These are phyloP conservation scores for Sphaerostilbella broomeana DNA, from an alignment of 2,329 filamentous ascomycete genomes.

Conservation along the genomic window DNA sequence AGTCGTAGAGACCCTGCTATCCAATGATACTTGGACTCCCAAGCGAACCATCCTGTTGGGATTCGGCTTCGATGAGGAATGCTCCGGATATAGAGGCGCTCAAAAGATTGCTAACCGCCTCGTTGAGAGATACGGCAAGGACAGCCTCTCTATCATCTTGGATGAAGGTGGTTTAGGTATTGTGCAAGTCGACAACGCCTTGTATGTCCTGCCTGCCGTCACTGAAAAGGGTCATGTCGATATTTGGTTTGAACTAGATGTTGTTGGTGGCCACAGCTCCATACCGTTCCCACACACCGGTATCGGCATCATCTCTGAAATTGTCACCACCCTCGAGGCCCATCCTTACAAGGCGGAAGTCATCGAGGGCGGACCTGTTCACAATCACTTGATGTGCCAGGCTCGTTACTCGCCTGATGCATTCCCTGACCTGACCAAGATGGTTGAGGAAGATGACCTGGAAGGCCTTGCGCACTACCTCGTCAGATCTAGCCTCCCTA, in stretches of 20 bases:
- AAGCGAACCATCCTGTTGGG: constrained; percentile 51
- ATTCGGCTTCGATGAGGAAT: constrained; percentile 62
- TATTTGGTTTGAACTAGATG: constrained; percentile 49
- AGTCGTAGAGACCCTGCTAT: constrained; percentile 43
- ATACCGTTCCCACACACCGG: constrained; percentile 57
- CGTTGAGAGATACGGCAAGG: constrained; percentile 45
- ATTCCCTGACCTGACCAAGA: constrained; percentile 31
- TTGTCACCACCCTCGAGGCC: constrained; percentile 58
- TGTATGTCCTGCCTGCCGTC: constrained; percentile 52
- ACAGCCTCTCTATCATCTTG: constrained; percentile 53
- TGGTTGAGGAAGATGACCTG: constrained; percentile 26
- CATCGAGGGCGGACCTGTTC: constrained; percentile 46
- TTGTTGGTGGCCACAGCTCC: constrained; percentile 56
- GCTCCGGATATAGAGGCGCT: constrained; percentile 50
- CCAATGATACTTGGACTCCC: constrained; percentile 42
- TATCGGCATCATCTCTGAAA: constrained; percentile 61
- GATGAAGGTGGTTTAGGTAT: constrained; percentile 58
- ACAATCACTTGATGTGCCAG: constrained; percentile 51
- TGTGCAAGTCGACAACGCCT: constrained; percentile 36
- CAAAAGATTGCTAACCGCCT: constrained; percentile 43
- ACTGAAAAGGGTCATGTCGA: constrained; percentile 59
- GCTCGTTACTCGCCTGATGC: constrained; percentile 48
- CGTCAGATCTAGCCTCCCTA: constrained; percentile 15
- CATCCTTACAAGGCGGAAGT: constrained; percentile 44
- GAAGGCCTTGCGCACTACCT: constrained; percentile 24